These are phyloP conservation scores for Elsinoe arachidis DNA, from an alignment of 2,329 filamentous ascomycete genomes.

Conservation along the genomic window DNA sequence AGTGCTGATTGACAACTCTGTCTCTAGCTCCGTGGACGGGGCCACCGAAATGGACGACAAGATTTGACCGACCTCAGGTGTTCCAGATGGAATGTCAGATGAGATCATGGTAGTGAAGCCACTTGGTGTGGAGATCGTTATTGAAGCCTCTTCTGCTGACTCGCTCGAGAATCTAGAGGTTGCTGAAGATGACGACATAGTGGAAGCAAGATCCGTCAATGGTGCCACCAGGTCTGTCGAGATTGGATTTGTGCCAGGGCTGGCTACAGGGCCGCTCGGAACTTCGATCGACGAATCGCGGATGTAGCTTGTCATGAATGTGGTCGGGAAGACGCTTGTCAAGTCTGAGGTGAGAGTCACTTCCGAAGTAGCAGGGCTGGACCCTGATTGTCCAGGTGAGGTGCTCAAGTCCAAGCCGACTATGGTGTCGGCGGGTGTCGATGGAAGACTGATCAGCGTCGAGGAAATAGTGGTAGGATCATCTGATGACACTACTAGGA, in stretches of 20 bases:
- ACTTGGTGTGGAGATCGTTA: not conserved
- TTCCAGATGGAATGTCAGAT: not conserved
- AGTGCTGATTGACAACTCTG: not conserved
- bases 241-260: not conserved
- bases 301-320: constrained; percentile 3
- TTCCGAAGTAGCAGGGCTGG: not conserved
- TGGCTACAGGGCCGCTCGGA: not conserved
- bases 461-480: not conserved
- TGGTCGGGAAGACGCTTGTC: not conserved
- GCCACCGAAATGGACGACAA: not conserved
- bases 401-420: not conserved
- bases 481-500: too few species aligned
- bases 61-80: constrained; percentile 1
- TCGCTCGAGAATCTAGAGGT: not conserved
- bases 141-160: not conserved
- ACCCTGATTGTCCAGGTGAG: not conserved
- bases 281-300: not conserved
- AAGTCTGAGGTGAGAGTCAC: not conserved
- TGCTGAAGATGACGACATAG: not conserved
- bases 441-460: not conserved
- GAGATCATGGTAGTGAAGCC: not conserved
- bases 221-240: not conserved
- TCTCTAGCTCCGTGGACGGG: not conserved
- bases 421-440: not conserved
- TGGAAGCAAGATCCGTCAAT: not conserved